Conservation (phyloP, 352 stramenopile species). For the Phytophthora ohioensis region DNA sequence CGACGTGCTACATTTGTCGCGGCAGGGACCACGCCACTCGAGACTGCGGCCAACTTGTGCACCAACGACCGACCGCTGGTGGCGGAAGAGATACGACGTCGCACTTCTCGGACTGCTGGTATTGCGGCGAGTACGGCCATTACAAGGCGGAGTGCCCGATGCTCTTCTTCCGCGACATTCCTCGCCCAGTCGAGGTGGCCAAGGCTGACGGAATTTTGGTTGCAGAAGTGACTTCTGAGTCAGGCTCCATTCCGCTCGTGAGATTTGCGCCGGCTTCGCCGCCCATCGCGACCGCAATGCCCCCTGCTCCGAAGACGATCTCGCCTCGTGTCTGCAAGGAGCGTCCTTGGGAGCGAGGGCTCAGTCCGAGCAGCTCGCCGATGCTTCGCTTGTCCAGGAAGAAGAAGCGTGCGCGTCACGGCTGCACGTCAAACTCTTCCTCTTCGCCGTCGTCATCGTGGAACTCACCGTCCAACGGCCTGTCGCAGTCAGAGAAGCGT, state of each 20-base stretch:
- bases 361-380: slow-evolving; percentile 35
- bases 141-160: slow-evolving; percentile 82
- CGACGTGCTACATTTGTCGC: slow-evolving; percentile 76
- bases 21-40: slow-evolving; percentile 59
- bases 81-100: slow-evolving; percentile 26
- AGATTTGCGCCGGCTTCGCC: slow-evolving; percentile 27
- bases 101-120: slow-evolving; percentile 74
- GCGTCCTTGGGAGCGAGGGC: slow-evolving; percentile 46
- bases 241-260: slow-evolving; percentile 2
- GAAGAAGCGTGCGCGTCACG: slow-evolving; percentile 70
- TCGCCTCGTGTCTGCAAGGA: slow-evolving; percentile 32
- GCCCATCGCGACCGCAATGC: slow-evolving; percentile 30
- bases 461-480: slow-evolving; percentile 38
- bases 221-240: slow-evolving; percentile 25
- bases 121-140: slow-evolving; percentile 76
- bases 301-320: slow-evolving; percentile 17
- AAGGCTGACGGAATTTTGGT: slow-evolving; percentile 17
- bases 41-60: slow-evolving; percentile 56
- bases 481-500: slow-evolving; percentile 44
- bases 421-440: slow-evolving; percentile 44
- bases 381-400: slow-evolving; percentile 56
- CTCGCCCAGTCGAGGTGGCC: slow-evolving; percentile 31
- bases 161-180: slow-evolving; percentile 66
- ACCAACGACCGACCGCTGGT: slow-evolving; percentile 25
- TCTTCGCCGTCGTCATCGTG: slow-evolving; percentile 28